These are phyloP conservation scores for Lyophyllum decastes DNA, from an alignment of 768 basidiomycete genomes.

Conservation along the genomic window DNA sequence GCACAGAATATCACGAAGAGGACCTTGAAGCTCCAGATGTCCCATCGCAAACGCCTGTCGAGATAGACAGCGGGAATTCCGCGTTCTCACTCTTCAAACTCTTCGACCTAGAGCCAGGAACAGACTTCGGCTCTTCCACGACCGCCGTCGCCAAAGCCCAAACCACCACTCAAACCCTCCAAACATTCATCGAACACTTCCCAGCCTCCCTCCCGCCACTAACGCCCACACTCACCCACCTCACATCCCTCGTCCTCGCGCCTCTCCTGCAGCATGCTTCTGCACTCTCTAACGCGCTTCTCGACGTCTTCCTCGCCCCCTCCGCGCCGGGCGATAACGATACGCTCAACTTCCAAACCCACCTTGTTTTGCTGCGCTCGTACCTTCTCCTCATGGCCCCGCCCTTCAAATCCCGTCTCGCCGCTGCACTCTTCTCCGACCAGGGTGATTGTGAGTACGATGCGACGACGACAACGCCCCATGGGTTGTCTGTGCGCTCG, in stretches of 20 bases:
- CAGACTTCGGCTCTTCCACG: constrained; percentile 26
- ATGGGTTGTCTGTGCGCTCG: constrained; percentile 34
- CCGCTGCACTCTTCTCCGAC: constrained; percentile 78
- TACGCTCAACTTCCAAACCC: constrained; percentile 67
- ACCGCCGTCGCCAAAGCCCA: constrained; percentile 1
- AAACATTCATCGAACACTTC: constrained; percentile 56
- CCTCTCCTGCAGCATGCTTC: constrained; percentile 65
- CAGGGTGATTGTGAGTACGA: constrained; percentile 45
- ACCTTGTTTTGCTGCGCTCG: constrained; percentile 69
- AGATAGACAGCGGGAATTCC: constrained; percentile 29
- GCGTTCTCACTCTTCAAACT: constrained; percentile 48
- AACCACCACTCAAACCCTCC: constrained; percentile 27
- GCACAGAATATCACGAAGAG: neutral
- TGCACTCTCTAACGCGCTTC: constrained; percentile 64
- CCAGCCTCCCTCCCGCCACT: constrained; percentile 60
- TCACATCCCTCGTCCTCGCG: constrained; percentile 62
- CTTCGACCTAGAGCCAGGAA: constrained; percentile 71
- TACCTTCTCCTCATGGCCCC: constrained; percentile 75
- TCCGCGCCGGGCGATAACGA: constrained; percentile 29
- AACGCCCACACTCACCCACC: constrained; percentile 62
- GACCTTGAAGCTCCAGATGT: neutral
- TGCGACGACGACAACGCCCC: constrained; percentile 29
- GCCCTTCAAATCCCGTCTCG: constrained; percentile 71
- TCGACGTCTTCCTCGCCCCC: constrained; percentile 65
- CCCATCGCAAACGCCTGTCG: neutral